Base-by-base conservation (phyloP, 495 filamentous ascomycete genomes). In the Tuber umbilicatum region DNA sequence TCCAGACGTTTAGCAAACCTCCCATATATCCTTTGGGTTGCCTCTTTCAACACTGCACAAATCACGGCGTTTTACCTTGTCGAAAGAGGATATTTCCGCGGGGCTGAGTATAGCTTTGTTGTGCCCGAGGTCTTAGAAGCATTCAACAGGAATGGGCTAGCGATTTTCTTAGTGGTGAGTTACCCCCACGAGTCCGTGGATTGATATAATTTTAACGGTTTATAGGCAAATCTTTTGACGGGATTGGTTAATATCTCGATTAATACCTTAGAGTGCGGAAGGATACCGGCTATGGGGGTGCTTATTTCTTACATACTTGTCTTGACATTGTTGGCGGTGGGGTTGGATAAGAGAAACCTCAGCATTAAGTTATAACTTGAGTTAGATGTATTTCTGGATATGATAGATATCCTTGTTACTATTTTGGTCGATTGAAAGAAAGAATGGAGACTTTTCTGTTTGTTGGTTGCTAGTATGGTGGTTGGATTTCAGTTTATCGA, bases 1-100 rank as follows among this genome's bases (percentile, higher is more conserved):
- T 98, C 95, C 6, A 90, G 95, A 41, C 89, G 95, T 17, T 84
- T 99, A 27, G 95, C 95, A 14, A 98, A 98, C 81, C 88, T 97
- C 72, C 94, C 95, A 0, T 99, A 99, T 81, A 85, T 97, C 43
- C 85, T 97, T 70, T 99, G 94, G 94, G 90, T 96, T 23, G 85
- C 89, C 19, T 90, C 93, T 9, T 98, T 94, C 86, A 99, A 98
- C 83, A 91, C 87, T 72, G 85, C 84, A 10, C 92, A 97, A 82
- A 83, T 99, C 27, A 85, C 91, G 5, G 84, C 90, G 6, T 97
- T 94, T 82, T 93, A 90, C 81, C 79, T 89, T 43, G 86, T 93
- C 21, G 94, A 98, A 82, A 89, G 86, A 23, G 64, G 92, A 0
- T 89, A 92, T 81, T 97, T 97, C 82, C 82, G 83, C 2, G 90